Percentiles rank a stretch among this genome's conserved stretches.
Evolutionary conservation across 2,329 filamentous ascomycete genomes (phyloP).

Genomic region (Alternaria gansuensis): DNA sequence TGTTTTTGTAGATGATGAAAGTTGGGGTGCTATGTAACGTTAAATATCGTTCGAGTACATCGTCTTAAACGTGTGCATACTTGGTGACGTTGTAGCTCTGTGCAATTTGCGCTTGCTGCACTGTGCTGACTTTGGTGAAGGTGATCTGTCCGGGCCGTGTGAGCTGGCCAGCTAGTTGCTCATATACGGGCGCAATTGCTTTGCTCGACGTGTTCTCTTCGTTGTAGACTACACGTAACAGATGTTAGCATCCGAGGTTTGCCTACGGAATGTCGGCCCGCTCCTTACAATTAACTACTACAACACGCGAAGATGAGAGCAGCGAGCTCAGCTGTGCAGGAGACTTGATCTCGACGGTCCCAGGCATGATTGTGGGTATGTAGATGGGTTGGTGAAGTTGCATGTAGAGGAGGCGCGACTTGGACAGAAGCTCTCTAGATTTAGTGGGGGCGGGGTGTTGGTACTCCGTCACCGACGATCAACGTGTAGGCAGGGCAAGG

Average conservation of each 20-base stretch:
- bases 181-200: slow-evolving; percentile 82
- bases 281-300: slow-evolving; percentile 86
- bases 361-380: slow-evolving; percentile 53
- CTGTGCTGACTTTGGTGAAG: slow-evolving; percentile 88
- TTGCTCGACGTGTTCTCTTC: slow-evolving; percentile 88
- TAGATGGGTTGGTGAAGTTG: slow-evolving; percentile 12
- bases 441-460: slow-evolving; percentile 35
- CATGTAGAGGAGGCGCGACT: slow-evolving; percentile 32
- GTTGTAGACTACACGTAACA: slow-evolving; percentile 73
- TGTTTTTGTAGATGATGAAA: slow-evolving; percentile 82
- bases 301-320: slow-evolving; percentile 78
- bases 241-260: slow-evolving; percentile 37
- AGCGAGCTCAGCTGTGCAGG: slow-evolving; percentile 58
- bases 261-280: slow-evolving; percentile 21
- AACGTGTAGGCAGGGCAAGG: slow-evolving; percentile 4
- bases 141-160: slow-evolving; percentile 76
- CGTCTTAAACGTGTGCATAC: slow-evolving; percentile 52
- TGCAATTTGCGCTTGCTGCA: slow-evolving; percentile 77
- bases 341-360: slow-evolving; percentile 56
- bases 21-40: slow-evolving; percentile 72
- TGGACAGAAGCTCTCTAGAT: slow-evolving; percentile 19
- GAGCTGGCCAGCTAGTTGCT: slow-evolving; percentile 75
- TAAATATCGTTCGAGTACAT: slow-evolving; percentile 22
- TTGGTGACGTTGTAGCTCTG: slow-evolving; percentile 75
- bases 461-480: slow-evolving; percentile 28